Base-by-base conservation (phyloP, 2,329 filamentous ascomycete genomes). In the Ascochyta fabae region DNA sequence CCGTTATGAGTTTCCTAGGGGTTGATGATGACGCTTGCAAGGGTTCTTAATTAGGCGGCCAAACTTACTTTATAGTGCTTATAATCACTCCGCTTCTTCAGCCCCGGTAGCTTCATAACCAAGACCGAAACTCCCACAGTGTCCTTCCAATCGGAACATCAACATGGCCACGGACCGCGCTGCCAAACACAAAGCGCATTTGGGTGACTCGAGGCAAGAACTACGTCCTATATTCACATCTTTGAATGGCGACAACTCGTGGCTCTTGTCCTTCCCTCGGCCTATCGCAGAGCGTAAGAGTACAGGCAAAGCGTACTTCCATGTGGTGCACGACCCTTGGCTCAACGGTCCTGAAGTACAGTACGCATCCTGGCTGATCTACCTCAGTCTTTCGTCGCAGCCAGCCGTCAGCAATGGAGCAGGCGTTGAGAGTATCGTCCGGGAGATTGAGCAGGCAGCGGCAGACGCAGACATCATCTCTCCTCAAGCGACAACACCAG, bases 171-270 rank as follows among this genome's bases (percentile, higher is more conserved):
- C 13, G 24, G 12, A 43, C 13, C 33, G 24, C 13, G 12, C 33
- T 13, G n/a, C 23, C 10, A 51, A 31, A 13, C 16, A 31, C 16
- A 39, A 19, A 33, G 33, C 48, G 16, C 40, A 44, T 19, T 24
- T 44, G 3, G 6, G 1, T 34, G 8, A 15, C 23, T 38, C 48
- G 7, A 29, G 29, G 23, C 40, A 45, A 39, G 41, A 44, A 6
- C 34, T 33, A 3, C 48, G 40, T 16, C 51, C 47, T 4, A 52
- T 55, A 24, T 36, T 55, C 27, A 59, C 51, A 8, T 48, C 41
- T 16, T 29, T 59, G 5, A 55, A 55, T 22, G 51, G 51, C 26
- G 56, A 59, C 33, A 55, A 55, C 15, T 55, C 56, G 7, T 59
- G 56, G 56, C 46, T 55, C 15, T 23, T 48, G 0, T 59, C 56